Percentiles rank a stretch among this genome's conserved stretches.
Evolutionary conservation across 108 stramenopile genomes (phyloP).

Genomic region (Stephanodiscus triporus): DNA sequence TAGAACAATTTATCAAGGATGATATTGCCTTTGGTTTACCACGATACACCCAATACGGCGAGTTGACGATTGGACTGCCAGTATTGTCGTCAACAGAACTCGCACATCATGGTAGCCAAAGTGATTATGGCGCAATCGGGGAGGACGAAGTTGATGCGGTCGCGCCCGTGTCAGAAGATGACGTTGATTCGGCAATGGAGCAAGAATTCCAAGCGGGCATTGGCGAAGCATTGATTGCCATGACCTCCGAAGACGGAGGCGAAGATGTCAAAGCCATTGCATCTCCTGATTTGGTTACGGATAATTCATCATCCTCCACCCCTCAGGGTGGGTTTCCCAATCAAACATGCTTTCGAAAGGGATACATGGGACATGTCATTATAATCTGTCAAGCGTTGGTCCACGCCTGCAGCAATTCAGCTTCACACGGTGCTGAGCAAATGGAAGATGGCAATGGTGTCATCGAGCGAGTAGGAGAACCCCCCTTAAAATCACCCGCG

Average conservation of each 20-base stretch:
- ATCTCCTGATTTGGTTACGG: not conserved
- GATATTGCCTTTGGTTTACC: not conserved
- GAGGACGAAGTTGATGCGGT: slow-evolving; percentile 33
- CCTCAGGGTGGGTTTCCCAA: slow-evolving; percentile 3
- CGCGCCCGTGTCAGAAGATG: slow-evolving; percentile 73
- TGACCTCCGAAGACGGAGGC: not conserved
- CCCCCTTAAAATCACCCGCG: not conserved
- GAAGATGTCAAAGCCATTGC: slow-evolving; percentile 3
- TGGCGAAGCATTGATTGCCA: not conserved
- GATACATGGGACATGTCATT: slow-evolving; percentile 97
- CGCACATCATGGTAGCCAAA: not conserved
- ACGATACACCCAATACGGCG: not conserved
- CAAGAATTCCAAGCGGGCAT: slow-evolving; percentile 42
- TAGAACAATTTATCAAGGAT: slow-evolving; percentile 7
- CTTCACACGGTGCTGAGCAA: slow-evolving; percentile 6
- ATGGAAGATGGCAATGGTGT: not conserved
- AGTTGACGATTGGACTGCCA: slow-evolving; percentile 15
- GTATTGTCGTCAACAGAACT: slow-evolving; percentile 37
- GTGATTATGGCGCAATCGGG: slow-evolving; percentile 8
- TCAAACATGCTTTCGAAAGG: slow-evolving; percentile 56
- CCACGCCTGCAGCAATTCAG: slow-evolving; percentile 67
- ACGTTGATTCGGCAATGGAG: slow-evolving; percentile 70
- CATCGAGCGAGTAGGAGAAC: not conserved
- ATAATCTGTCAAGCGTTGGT: slow-evolving; percentile 93
- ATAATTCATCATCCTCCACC: not conserved